These are phyloP conservation scores for Scorias spongiosa DNA, from an alignment of 2,329 filamentous ascomycete species.

Conservation along the genomic window DNA sequence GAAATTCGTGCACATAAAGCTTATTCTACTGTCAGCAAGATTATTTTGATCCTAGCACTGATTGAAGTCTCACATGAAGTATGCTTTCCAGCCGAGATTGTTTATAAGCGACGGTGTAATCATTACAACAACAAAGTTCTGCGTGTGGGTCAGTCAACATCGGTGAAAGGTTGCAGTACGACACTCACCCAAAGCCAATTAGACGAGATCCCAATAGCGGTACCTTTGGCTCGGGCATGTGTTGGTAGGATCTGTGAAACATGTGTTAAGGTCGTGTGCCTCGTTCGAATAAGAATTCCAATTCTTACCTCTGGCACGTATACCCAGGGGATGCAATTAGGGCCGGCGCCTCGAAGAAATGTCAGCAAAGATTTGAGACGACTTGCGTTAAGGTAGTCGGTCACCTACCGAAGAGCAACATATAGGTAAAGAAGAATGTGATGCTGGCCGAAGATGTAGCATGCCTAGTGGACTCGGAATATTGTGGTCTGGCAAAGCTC, in stretches of 20 bases:
- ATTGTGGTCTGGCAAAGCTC: slow-evolving; percentile 24
- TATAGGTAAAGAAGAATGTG: slow-evolving; percentile 35
- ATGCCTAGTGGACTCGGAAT: slow-evolving; percentile 20
- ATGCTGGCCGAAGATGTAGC: slow-evolving; percentile 31
- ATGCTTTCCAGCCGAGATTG: slow-evolving; percentile 32
- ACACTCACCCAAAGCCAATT: slow-evolving; percentile 31
- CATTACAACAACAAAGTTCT: slow-evolving; percentile 38
- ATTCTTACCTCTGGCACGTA: slow-evolving; percentile 17
- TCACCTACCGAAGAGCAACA: slow-evolving; percentile 10
- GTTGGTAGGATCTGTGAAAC: slow-evolving; percentile 30
- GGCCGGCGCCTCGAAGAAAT: slow-evolving; percentile 28
- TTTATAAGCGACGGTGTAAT: slow-evolving; percentile 35
- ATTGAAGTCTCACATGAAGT: slow-evolving; percentile 25
- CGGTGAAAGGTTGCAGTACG: background rate
- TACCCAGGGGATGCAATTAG: slow-evolving; percentile 37
- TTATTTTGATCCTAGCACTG: too few species aligned
- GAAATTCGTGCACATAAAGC: slow-evolving; percentile 37
- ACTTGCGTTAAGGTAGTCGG: too few species aligned
- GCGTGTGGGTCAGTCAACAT: slow-evolving; percentile 1
- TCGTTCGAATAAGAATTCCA: background rate
- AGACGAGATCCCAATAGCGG: slow-evolving; percentile 32
- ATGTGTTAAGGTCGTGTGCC: slow-evolving; percentile 24
- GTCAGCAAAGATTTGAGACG: slow-evolving; percentile 6
- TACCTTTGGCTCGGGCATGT: slow-evolving; percentile 35
- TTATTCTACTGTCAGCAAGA: slow-evolving; percentile 15